Percentiles rank a stretch among this genome's conserved stretches.
These are phyloP conservation scores for Annulohypoxylon nitens DNA, from an alignment of 495 filamentous ascomycete species.

Conservation along the genomic window DNA sequence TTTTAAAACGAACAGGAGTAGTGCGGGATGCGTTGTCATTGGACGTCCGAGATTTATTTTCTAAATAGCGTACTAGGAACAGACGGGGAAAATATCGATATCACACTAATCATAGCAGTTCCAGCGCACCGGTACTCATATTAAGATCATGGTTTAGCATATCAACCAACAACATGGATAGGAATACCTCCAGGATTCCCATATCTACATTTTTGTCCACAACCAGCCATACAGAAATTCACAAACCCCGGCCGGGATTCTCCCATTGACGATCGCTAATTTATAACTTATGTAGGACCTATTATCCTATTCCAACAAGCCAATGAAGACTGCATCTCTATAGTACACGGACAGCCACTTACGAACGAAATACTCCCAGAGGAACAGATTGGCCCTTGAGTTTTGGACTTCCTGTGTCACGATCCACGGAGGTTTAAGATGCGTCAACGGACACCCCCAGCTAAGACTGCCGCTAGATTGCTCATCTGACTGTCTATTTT, in stretches of 20 bases:
- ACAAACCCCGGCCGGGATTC: not conserved
- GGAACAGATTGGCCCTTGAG: not conserved
- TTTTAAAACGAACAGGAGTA: conserved; percentile 12
- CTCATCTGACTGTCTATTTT: not conserved
- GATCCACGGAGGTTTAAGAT: conserved; percentile 6
- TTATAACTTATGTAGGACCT: not conserved
- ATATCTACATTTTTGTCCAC: not conserved
- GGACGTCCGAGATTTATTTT: conserved; percentile 18
- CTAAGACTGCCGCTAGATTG: not conserved
- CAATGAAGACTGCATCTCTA: conserved; percentile 12
- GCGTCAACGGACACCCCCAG: not conserved
- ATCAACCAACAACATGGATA: not conserved
- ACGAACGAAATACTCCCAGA: not conserved
- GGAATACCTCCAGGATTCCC: conserved; percentile 9
- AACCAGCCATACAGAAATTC: not conserved
- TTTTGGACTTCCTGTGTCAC: conserved; percentile 1
- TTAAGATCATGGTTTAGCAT: conserved; percentile 12
- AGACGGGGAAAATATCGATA: conserved; percentile 11
- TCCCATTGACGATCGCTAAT: not conserved
- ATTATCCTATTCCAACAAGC: not conserved
- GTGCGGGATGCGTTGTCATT: conserved; percentile 12
- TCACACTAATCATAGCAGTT: conserved; percentile 5
- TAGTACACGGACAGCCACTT: not conserved
- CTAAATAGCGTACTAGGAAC: conserved; percentile 6
- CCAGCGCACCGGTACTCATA: conserved; percentile 20